Percentiles rank a stretch among this genome's conserved stretches.
Conservation (phyloP, 2,329 filamentous ascomycete genomes). For the Colletotrichum navitas region DNA sequence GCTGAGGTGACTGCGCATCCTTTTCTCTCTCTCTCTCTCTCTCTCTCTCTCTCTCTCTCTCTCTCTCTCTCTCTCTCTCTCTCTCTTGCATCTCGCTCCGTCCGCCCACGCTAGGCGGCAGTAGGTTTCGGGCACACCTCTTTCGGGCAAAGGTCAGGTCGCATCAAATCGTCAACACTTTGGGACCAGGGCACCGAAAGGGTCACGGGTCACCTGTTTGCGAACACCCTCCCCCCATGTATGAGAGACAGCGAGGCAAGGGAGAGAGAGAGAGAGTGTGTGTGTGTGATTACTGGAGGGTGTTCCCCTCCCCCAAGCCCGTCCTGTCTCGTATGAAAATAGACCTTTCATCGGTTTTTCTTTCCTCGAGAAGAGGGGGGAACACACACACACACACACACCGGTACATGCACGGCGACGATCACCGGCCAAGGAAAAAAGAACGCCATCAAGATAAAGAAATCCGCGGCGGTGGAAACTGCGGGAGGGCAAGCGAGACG, state of each 20-base stretch:
- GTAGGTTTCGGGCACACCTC: not conserved
- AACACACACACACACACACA: not conserved
- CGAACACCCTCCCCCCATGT: no score
- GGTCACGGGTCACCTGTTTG: not conserved
- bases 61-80: not conserved
- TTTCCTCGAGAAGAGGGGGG: not conserved
- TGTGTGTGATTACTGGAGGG: not conserved
- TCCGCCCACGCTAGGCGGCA: constrained; percentile 7
- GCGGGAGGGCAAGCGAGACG: constrained; percentile 13
- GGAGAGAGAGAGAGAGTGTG: constrained; percentile 8
- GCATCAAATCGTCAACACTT: not conserved
- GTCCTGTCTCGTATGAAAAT: constrained; percentile 26
- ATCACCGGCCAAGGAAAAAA: not conserved
- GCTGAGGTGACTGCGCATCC: constrained; percentile 15
- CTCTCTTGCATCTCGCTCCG: not conserved
- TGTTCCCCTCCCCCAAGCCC: not conserved
- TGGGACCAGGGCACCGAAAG: not conserved
- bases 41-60: not conserved
- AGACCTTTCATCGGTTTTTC: not conserved
- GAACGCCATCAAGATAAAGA: not conserved
- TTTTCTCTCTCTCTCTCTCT: no score
- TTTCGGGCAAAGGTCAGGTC: not conserved
- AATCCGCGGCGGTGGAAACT: not conserved
- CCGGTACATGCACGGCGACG: constrained; percentile 2
- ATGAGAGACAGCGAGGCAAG: constrained; percentile 1